These are phyloP conservation scores for Lichtheimia ornata DNA, from an alignment of 371 early-diverging fungal genomes.

Conservation along the genomic window DNA sequence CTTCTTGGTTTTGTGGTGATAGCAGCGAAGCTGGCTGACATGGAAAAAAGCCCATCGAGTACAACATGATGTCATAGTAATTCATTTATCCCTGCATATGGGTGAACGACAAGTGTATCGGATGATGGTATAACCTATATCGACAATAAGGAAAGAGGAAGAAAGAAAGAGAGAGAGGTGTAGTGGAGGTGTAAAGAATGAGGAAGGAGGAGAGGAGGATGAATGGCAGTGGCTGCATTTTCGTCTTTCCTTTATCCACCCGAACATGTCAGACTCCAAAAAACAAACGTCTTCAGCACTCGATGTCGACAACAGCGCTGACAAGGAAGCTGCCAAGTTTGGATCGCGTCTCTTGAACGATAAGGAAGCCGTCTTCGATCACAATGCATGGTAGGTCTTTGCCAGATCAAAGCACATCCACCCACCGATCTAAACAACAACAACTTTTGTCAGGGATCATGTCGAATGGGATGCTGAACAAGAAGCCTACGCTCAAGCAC, in stretches of 20 bases:
- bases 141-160: background rate
- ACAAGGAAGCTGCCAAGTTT: slow-evolving; percentile 41
- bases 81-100: background rate
- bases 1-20: too few species aligned
- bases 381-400: slow-evolving; percentile 77
- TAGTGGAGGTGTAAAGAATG: background rate
- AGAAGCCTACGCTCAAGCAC: slow-evolving; percentile 52
- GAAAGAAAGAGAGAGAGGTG: slow-evolving; percentile 4
- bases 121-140: background rate
- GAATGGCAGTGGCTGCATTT: background rate
- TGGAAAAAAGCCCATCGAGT: background rate
- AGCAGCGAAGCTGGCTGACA: background rate
- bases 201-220: background rate
- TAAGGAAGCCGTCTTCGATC: slow-evolving; percentile 67
- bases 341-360: slow-evolving; percentile 64
- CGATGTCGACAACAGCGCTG: slow-evolving; percentile 19
- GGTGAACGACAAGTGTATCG: too few species aligned
- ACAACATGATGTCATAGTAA: background rate
- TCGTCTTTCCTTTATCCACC: background rate
- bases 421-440: background rate
- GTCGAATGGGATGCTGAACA: slow-evolving; percentile 80
- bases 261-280: slow-evolving; percentile 14
- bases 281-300: slow-evolving; percentile 43
- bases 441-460: slow-evolving; percentile 65
- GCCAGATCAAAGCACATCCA: background rate